Evolutionary conservation across 2,329 filamentous ascomycete genomes (phyloP).

Genomic region (Diplocarpon mali): DNA sequence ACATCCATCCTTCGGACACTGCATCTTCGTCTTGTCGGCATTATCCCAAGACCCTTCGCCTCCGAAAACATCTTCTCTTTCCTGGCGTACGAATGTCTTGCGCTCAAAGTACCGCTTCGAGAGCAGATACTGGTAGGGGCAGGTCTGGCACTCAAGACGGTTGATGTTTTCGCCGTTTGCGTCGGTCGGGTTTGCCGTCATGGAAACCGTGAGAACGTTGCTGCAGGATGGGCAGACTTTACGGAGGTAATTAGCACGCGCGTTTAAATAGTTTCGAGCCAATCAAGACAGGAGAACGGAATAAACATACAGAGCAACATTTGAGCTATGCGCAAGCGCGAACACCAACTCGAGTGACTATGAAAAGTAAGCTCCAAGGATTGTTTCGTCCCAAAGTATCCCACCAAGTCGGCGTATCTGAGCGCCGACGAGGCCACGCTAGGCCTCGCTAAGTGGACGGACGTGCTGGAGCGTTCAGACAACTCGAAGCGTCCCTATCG

Average conservation of each 20-base stretch:
- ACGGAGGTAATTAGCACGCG: slow-evolving; percentile 8
- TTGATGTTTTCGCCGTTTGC: slow-evolving; percentile 39
- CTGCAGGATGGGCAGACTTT: slow-evolving; percentile 73
- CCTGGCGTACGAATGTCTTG: slow-evolving; percentile 68
- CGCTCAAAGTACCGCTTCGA: slow-evolving; percentile 70
- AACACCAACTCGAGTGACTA: neutral
- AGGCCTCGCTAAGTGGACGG: neutral
- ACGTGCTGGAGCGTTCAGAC: slow-evolving; percentile 1
- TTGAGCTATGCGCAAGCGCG: slow-evolving; percentile 11
- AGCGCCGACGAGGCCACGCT: neutral
- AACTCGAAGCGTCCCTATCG: neutral
- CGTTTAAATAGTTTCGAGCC: neutral
- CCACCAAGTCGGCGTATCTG: slow-evolving; percentile 3
- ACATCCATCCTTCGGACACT: slow-evolving; percentile 75
- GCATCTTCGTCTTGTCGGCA: slow-evolving; percentile 70
- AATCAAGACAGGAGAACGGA: neutral
- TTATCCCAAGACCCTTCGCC: slow-evolving; percentile 85
- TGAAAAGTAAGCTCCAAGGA: no score
- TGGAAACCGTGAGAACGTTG: slow-evolving; percentile 69
- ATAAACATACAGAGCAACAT: slow-evolving; percentile 55
- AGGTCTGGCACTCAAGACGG: slow-evolving; percentile 90
- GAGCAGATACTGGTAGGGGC: slow-evolving; percentile 82
- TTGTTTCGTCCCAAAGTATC: slow-evolving; percentile 1
- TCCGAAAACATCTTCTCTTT: slow-evolving; percentile 83
- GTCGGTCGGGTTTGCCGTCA: slow-evolving; percentile 13